Conservation (phyloP, 768 basidiomycete species). For the Cyathus striatus region DNA sequence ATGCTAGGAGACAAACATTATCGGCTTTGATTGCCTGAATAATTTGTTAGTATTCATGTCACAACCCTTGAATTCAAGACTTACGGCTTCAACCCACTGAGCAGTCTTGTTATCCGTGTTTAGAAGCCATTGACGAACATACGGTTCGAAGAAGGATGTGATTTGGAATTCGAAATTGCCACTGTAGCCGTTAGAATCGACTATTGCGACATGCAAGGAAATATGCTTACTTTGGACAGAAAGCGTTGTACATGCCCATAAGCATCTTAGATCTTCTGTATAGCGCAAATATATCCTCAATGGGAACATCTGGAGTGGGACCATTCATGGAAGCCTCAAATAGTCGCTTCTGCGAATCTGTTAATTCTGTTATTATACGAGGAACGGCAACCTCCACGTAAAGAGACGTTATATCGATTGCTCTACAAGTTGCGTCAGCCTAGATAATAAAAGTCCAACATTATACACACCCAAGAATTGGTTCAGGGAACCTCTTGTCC, state of each 20-base stretch:
- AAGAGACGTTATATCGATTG: slow-evolving; percentile 72
- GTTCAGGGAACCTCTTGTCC: slow-evolving; percentile 84
- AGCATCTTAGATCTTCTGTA: slow-evolving; percentile 77
- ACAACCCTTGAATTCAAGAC: slow-evolving; percentile 20
- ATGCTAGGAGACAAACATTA: slow-evolving; percentile 18
- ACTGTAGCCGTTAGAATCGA: slow-evolving; percentile 23
- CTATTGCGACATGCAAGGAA: not conserved
- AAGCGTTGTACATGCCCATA: slow-evolving; percentile 76
- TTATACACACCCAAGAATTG: slow-evolving; percentile 66
- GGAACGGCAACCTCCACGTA: slow-evolving; percentile 68
- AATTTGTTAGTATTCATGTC: not conserved
- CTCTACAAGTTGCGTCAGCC: slow-evolving; percentile 28
- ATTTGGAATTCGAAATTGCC: slow-evolving; percentile 62
- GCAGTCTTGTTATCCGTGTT: slow-evolving; percentile 86
- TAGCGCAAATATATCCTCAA: slow-evolving; percentile 85
- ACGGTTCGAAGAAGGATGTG: slow-evolving; percentile 77
- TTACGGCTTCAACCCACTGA: slow-evolving; percentile 90
- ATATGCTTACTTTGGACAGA: slow-evolving; percentile 67
- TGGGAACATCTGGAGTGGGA: slow-evolving; percentile 81
- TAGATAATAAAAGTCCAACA: slow-evolving; percentile 1
- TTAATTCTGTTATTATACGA: slow-evolving; percentile 59
- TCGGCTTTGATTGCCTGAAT: slow-evolving; percentile 66
- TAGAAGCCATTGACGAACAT: slow-evolving; percentile 84
- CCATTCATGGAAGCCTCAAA: slow-evolving; percentile 84
- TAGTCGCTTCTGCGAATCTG: slow-evolving; percentile 64